Percentiles rank a stretch among this genome's conserved stretches.
Evolutionary conservation across 2,329 filamentous ascomycete species (phyloP).

Genomic region (Aspergillus tanneri): DNA sequence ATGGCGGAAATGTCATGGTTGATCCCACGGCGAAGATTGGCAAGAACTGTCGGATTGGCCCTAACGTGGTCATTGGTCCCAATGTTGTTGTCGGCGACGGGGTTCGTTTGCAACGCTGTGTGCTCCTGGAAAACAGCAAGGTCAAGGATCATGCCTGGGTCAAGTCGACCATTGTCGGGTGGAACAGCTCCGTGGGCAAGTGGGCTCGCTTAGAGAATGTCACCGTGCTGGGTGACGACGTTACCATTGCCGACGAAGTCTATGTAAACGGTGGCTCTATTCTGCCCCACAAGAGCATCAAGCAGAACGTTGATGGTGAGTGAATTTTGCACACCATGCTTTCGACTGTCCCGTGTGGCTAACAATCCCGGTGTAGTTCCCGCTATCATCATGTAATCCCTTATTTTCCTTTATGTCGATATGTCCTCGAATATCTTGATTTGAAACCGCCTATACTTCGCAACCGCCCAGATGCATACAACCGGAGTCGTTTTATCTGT

Average conservation of each 20-base stretch:
- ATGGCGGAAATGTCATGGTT: constrained; percentile 93
- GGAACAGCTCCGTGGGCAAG: constrained; percentile 93
- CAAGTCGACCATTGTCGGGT: constrained; percentile 97
- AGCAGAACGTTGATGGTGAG: constrained; percentile 87
- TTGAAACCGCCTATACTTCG: constrained; percentile 26
- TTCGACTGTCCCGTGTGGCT: not conserved
- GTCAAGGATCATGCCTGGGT: constrained; percentile 99
- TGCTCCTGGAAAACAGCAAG: constrained; percentile 83
- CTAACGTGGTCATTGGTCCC: constrained; percentile 93
- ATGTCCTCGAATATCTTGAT: constrained; percentile 25
- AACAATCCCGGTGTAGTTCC: constrained; percentile 36
- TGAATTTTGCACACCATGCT: constrained; percentile 6
- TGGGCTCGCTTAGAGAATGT: constrained; percentile 98
- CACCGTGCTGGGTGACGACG: constrained; percentile 94
- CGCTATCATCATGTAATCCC: constrained; percentile 51
- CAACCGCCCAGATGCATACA: constrained; percentile 36
- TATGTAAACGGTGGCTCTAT: constrained; percentile 97
- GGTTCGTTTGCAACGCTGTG: constrained; percentile 88
- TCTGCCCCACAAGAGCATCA: constrained; percentile 97
- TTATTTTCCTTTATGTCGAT: constrained; percentile 27
- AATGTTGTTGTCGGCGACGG: constrained; percentile 91
- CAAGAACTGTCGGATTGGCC: constrained; percentile 96
- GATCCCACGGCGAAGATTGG: constrained; percentile 94
- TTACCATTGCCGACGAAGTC: constrained; percentile 95
- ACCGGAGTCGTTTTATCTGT: constrained; percentile 36